Base-by-base conservation (phyloP, 2,329 filamentous ascomycete genomes). In the Trichoderma sp. region DNA sequence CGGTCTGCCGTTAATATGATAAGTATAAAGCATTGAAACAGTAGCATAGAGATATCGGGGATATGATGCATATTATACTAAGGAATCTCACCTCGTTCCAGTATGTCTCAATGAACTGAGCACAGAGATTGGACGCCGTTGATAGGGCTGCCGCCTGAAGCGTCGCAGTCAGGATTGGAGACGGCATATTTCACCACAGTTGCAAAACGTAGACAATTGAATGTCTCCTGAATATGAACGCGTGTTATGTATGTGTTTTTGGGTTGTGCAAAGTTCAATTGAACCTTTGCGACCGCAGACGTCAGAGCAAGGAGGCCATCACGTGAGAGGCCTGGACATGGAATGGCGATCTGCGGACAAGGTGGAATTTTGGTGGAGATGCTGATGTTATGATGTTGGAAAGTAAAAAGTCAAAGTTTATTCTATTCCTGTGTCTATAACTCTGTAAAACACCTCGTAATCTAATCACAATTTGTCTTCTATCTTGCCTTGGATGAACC, bases 91-190 rank as follows among this genome's bases (percentile, higher is more conserved):
- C 85, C 73, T 81, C 77, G 71, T 82, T 78, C 72, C 83, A 83
- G 74, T 85, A 86, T 18, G 86, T 83, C 51, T 85, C 82, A 74
- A 89, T 84, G 36, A 84, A 79, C 76, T 90, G 88, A 28, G 87
- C 87, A 65, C 87, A 79, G 53, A 89, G 77, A 75, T 89, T 89
- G 36, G 87, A 89, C 18, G 81, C 80, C 6, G 84, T 84, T 26
- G 86, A 87, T 11, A 89, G 82, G 56, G 81, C 78, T 8, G 84
- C 82, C 24, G 87, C 85, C 77, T 88, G 87, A 36, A 89, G 75
- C 34, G 86, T 88, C 68, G 87, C 86, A 73, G 82, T 84, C 62
- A 84, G 79, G 73, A 89, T 86, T 3, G 84, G 85, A 47, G 86
- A 86, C 61, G 81, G 82, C 84, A 85, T 85, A 65, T 76, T 79